Evolutionary conservation across 1,139 yeast genomes (phyloP).

Genomic region (Lizanozyma gosingica): DNA sequence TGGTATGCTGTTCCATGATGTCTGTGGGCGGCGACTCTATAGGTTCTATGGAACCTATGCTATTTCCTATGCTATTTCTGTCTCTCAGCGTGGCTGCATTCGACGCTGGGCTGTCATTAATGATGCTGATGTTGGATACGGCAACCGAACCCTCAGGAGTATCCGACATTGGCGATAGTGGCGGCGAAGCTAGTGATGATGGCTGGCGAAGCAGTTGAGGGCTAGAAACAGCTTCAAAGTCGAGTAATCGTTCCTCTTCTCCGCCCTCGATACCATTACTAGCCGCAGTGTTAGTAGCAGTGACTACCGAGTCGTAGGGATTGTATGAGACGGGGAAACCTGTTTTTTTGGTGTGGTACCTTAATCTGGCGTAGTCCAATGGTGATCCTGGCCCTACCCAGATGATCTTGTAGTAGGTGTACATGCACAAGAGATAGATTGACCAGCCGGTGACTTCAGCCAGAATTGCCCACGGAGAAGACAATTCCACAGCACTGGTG

Average conservation of each 20-base stretch:
- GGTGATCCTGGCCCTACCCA: constrained; percentile 60
- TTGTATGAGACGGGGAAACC: no score
- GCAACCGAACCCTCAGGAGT: no score
- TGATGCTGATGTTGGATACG: no score
- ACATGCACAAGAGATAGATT: constrained; percentile 16
- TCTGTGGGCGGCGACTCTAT: constrained; percentile 24
- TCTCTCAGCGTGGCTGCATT: no score
- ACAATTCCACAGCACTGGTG: constrained; percentile 10
- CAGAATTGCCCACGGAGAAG: constrained; percentile 12
- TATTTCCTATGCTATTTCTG: no score
- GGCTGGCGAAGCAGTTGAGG: neutral
- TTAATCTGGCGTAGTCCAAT: constrained; percentile 34
- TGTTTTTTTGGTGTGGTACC: constrained; percentile 1
- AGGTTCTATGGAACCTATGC: constrained; percentile 7
- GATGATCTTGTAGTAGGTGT: constrained; percentile 49
- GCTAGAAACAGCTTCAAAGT: neutral
- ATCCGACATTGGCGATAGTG: no score
- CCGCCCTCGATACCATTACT: neutral
- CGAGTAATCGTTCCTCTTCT: neutral
- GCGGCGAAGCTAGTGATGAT: neutral
- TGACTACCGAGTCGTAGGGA: no score
- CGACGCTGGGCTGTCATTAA: no score
- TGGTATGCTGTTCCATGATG: constrained; percentile 21
- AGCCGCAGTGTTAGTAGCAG: no score
- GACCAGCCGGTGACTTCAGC: constrained; percentile 7